phyloP scores from a whole-genome alignment of 768 basidiomycete genomes.

The Leccinum uliginosum region DNA sequence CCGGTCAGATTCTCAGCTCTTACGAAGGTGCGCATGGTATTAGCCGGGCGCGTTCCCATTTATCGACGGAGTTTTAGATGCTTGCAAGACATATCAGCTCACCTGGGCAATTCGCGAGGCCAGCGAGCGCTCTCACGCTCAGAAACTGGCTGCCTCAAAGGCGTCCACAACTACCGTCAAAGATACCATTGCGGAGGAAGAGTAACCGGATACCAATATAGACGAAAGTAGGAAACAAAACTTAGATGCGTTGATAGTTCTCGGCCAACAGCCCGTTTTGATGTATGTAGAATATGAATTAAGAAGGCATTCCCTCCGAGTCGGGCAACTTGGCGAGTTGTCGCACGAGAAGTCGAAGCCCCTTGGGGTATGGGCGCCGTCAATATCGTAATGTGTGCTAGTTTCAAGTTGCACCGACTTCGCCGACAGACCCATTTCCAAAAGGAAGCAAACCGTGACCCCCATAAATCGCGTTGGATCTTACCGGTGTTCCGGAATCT shows the following conservation, averaged over 20 bases:
- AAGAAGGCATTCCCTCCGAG: neutral
- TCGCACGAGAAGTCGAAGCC: conserved; percentile 32
- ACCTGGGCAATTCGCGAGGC: conserved; percentile 91
- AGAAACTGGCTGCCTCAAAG: conserved; percentile 37
- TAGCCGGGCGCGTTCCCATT: neutral
- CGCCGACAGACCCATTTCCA: conserved; percentile 35
- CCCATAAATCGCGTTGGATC: conserved; percentile 47
- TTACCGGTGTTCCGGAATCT: conserved; percentile 46
- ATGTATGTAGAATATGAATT: neutral
- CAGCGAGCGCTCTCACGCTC: conserved; percentile 59
- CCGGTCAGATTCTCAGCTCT: conserved; percentile 71
- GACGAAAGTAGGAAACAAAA: neutral
- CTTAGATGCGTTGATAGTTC: neutral
- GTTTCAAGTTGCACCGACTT: conserved; percentile 30
- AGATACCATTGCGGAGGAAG: conserved; percentile 26
- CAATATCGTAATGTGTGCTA: neutral
- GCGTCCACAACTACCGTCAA: conserved; percentile 25
- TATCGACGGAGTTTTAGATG: conserved; percentile 45
- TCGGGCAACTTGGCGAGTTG: neutral
- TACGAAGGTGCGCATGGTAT: conserved; percentile 63
- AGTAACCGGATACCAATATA: conserved; percentile 10
- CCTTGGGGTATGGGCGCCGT: conserved; percentile 30
- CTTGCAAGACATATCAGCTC: conserved; percentile 82
- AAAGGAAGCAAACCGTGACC: conserved; percentile 46
- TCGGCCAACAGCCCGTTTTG: neutral